Percentiles rank a stretch among this genome's conserved stretches.
phyloP scores from a whole-genome alignment of 495 filamentous ascomycete genomes.

The Massariosphaeria phaeospora region DNA sequence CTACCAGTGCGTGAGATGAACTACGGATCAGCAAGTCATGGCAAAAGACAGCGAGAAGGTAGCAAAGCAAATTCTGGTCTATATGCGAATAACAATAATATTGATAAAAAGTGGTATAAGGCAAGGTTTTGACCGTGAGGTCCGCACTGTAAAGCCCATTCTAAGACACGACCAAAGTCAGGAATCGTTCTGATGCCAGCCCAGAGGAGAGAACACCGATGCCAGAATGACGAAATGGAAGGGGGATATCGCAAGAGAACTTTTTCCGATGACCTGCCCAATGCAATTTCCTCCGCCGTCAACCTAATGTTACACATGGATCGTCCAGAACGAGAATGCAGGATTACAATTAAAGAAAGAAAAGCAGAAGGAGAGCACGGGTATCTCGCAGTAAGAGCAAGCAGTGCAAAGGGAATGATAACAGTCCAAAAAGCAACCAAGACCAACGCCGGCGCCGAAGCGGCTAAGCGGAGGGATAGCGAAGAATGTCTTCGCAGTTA shows the following conservation, averaged over 20 bases:
- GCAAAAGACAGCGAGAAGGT: background rate
- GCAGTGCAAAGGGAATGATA: slow-evolving; percentile 7
- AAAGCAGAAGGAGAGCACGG: slow-evolving; percentile 18
- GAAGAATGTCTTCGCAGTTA: slow-evolving; percentile 90
- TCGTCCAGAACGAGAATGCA: slow-evolving; percentile 27
- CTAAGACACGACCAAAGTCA: slow-evolving; percentile 19
- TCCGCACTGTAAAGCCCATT: slow-evolving; percentile 10
- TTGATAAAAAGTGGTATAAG: slow-evolving; percentile 23
- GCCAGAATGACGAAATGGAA: slow-evolving; percentile 6
- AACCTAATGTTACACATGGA: slow-evolving; percentile 29
- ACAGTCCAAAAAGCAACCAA: slow-evolving; percentile 9
- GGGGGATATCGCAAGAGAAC: slow-evolving; percentile 30
- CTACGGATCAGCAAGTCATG: slow-evolving; percentile 7
- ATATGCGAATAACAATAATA: background rate
- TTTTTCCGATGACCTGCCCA: slow-evolving; percentile 29
- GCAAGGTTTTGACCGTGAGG: slow-evolving; percentile 24
- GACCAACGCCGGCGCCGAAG: slow-evolving; percentile 9
- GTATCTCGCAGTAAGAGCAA: slow-evolving; percentile 25
- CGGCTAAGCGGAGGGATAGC: slow-evolving; percentile 39
- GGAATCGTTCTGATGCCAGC: slow-evolving; percentile 26
- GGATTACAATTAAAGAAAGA: slow-evolving; percentile 33
- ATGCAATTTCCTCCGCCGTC: slow-evolving; percentile 22
- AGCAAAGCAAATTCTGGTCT: background rate
- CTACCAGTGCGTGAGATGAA: background rate
- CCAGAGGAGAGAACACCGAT: slow-evolving; percentile 12